These are phyloP conservation scores for Nemania serpens DNA, from an alignment of 2,329 filamentous ascomycete genomes.

Conservation along the genomic window DNA sequence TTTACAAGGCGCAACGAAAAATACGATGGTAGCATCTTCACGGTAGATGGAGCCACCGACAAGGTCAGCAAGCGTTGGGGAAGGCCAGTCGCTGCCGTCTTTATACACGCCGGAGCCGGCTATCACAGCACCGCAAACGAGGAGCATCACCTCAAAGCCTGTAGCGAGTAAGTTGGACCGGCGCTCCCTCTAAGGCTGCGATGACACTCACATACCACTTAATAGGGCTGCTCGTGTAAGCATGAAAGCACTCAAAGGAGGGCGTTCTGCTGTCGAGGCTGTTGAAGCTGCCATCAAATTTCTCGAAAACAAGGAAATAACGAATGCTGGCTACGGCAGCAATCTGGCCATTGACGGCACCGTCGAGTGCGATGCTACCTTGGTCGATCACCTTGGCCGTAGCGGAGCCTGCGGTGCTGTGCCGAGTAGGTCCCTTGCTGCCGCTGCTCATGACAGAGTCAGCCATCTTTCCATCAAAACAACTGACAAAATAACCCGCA, in stretches of 20 bases:
- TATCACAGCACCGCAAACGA: slow-evolving; percentile 92
- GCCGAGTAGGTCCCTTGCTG: slow-evolving; percentile 65
- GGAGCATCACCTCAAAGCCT: slow-evolving; percentile 79
- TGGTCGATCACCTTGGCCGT: slow-evolving; percentile 87
- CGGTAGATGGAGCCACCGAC: slow-evolving; percentile 49
- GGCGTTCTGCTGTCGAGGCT: slow-evolving; percentile 82
- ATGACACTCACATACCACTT: slow-evolving; percentile 7
- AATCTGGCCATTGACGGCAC: slow-evolving; percentile 89
- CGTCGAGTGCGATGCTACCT: slow-evolving; percentile 92
- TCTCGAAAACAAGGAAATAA: slow-evolving; percentile 93
- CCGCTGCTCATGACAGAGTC: background rate
- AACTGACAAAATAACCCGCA: slow-evolving; percentile 43
- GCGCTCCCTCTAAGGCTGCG: background rate
- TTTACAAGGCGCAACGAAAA: background rate
- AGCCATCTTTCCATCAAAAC: background rate
- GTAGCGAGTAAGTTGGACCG: slow-evolving; percentile 72
- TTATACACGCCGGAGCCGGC: slow-evolving; percentile 93
- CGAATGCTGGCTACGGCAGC: slow-evolving; percentile 94
- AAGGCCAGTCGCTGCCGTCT: slow-evolving; percentile 67
- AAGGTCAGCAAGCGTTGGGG: slow-evolving; percentile 43
- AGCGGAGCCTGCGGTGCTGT: slow-evolving; percentile 94
- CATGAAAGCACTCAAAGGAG: slow-evolving; percentile 79
- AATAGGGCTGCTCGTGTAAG: slow-evolving; percentile 78
- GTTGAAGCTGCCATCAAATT: slow-evolving; percentile 86
- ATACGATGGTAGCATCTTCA: slow-evolving; percentile 13